Evolutionary conservation across 2,329 filamentous ascomycete species (phyloP), one percentile per base, ranked within the genome.

Genomic region (Pseudocercospora fijiensis): DNA sequence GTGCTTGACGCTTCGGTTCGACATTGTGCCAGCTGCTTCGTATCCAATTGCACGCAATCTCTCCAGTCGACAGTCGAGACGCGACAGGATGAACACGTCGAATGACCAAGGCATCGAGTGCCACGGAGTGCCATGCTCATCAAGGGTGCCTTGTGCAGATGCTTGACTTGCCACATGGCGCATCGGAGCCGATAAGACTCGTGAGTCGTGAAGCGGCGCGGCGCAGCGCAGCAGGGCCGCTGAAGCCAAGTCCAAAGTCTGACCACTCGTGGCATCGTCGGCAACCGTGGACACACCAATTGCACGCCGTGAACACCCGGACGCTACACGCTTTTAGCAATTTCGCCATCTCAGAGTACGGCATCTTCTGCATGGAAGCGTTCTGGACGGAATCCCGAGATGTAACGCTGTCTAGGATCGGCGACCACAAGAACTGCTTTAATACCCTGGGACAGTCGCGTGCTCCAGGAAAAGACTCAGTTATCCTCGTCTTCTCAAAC

Each of bases 171-270:
- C 49, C 10, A 22, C 20, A 52, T 52, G 49, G 49, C 49, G 49
- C 49, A 52, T 13, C 20, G 16, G 49, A 41, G 53, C 18, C 53
- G 53, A 56, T 26, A 56, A 56, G 53, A 56, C 2, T 26, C 13
- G 9, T 37, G 13, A 56, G 9, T 26, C 13, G 9, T 37, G 13
- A 56, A 56, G 52, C n/a, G n/a, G n/a, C n/a, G n/a, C n/a, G n/a
- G n/a, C n/a, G n/a, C n/a, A n/a, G n/a, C n/a, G n/a, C 52, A 37
- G 16, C 51, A 33, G 7, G 16, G 27, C 51, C 24, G 51, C 51
- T 55, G 52, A 28, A 56, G 52, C 52, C 52, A 56, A 56, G 52
- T 30, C 52, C 49, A 30, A 27, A 28, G 11, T 53, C 26, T 53
- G 49, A 24, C 49, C 49, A 53, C 49, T 53, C 49, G 49, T 53